Percentiles rank a stretch among this genome's conserved stretches.
These are phyloP conservation scores for Thalassiosira profunda DNA, from an alignment of 108 stramenopile genomes.

Conservation along the genomic window DNA sequence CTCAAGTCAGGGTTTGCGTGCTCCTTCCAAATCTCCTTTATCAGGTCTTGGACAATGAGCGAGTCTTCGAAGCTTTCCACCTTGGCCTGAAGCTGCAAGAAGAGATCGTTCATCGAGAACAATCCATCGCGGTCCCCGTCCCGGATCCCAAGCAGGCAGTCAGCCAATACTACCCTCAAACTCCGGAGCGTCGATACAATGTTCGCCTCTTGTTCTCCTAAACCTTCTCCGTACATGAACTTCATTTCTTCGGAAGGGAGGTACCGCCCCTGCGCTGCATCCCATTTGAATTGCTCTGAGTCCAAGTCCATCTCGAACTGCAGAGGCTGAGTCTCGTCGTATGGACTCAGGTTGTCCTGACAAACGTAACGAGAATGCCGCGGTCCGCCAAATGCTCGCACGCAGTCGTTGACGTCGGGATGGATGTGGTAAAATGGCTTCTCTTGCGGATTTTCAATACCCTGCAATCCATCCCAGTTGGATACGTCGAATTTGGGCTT, in stretches of 20 bases:
- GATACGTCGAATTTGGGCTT: constrained; percentile 72
- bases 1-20: too few relatives aligned
- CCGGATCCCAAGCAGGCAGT: constrained; percentile 21
- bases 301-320: constrained; percentile 64
- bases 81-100: constrained; percentile 45
- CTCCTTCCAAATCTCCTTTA: constrained; percentile 86
- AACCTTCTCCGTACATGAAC: constrained; percentile 63
- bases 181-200: constrained; percentile 3
- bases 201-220: constrained; percentile 43
- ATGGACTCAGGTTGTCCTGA: constrained; percentile 75
- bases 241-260: constrained; percentile 44
- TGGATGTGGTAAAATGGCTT: constrained; percentile 84
- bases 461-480: constrained; percentile 78
- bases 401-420: constrained; percentile 72
- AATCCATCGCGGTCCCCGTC: constrained; percentile 19
- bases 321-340: constrained; percentile 42
- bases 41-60: constrained; percentile 50
- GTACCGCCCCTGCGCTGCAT: constrained; percentile 39
- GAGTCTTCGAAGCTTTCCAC: constrained; percentile 60
- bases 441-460: constrained; percentile 66
- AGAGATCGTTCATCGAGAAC: constrained; percentile 61
- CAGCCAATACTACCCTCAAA: constrained; percentile 33
- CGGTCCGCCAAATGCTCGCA: constrained; percentile 69
- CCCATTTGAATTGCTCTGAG: constrained; percentile 58
- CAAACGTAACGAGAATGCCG: constrained; percentile 77